A percentile compares a stretch with the other conserved stretches of the same genome.
Conservation (phyloP, 148 eudicot species). For the Bassia scoparia region DNA sequence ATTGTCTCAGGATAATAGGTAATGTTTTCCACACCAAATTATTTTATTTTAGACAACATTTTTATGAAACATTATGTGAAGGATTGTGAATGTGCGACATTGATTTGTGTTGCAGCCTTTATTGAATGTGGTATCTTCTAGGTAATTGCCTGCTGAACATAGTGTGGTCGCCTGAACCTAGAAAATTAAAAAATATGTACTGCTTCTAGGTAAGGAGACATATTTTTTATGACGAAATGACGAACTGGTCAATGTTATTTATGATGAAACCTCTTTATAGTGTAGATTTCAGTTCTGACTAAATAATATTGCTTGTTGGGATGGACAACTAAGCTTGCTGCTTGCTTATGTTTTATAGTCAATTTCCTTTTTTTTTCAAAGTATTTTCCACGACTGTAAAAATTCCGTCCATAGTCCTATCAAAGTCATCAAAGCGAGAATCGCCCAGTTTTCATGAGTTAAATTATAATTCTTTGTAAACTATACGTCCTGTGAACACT, state of each 20-base stretch:
- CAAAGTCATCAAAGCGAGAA: no score
- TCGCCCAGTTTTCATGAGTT: background rate
- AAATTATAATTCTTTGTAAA: background rate
- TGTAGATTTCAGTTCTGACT: background rate
- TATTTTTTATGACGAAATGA: background rate
- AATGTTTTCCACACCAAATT: conserved; percentile 16
- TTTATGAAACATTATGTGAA: background rate
- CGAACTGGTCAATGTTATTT: background rate
- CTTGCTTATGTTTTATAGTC: background rate
- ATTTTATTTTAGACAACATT: background rate
- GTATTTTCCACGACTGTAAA: background rate
- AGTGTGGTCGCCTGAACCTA: background rate
- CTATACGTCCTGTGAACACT: no score
- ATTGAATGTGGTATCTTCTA: background rate
- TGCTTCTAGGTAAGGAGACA: no score
- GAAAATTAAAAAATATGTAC: background rate
- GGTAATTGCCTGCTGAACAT: background rate
- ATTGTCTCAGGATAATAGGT: conserved; percentile 96
- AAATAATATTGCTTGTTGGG: background rate
- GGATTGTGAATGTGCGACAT: background rate
- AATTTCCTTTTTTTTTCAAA: no score
- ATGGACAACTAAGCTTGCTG: background rate
- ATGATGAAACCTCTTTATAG: background rate
- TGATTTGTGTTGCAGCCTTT: background rate
- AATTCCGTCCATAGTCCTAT: background rate